phyloP scores from a whole-genome alignment of 2,329 filamentous ascomycete species.

The Coniochaeta pulveracea region DNA sequence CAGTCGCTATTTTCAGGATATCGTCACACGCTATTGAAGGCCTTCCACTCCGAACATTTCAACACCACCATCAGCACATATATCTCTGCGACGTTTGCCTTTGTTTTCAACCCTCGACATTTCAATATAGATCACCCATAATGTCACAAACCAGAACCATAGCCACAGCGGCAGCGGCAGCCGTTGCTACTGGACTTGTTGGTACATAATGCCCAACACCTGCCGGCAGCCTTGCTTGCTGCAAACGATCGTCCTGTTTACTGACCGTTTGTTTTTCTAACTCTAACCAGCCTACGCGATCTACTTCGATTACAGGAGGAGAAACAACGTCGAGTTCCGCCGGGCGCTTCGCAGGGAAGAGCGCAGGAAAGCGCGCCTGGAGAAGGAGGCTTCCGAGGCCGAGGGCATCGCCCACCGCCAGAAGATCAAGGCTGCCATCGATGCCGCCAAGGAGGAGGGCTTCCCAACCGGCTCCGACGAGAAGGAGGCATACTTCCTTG shows the following conservation, averaged over 20 bases:
- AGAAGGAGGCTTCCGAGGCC: conserved; percentile 61
- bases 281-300: conserved; percentile 48
- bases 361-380: conserved; percentile 57
- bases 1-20: too few species aligned
- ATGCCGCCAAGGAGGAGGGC: conserved; percentile 78
- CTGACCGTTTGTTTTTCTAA: conserved; percentile 9
- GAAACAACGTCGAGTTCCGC: conserved; percentile 53
- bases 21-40: too few species aligned
- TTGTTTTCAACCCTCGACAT: too few species aligned
- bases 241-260: conserved; percentile 4
- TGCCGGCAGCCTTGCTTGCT: not conserved
- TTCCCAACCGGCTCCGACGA: conserved; percentile 87
- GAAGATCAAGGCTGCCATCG: conserved; percentile 63
- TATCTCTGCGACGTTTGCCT: too few species aligned
- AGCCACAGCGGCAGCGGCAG: conserved; percentile 4
- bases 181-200: conserved; percentile 3
- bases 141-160: conserved; percentile 2
- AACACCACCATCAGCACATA: too few species aligned
- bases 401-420: conserved; percentile 57
- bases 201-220: conserved; percentile 1
- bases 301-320: conserved; percentile 59
- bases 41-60: too few species aligned
- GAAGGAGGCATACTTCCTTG: conserved; percentile 93
- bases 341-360: conserved; percentile 63
- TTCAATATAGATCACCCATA: too few species aligned